These are phyloP conservation scores for Dalbergia oliveri DNA, from an alignment of 306 rosid genomes.

Conservation along the genomic window DNA sequence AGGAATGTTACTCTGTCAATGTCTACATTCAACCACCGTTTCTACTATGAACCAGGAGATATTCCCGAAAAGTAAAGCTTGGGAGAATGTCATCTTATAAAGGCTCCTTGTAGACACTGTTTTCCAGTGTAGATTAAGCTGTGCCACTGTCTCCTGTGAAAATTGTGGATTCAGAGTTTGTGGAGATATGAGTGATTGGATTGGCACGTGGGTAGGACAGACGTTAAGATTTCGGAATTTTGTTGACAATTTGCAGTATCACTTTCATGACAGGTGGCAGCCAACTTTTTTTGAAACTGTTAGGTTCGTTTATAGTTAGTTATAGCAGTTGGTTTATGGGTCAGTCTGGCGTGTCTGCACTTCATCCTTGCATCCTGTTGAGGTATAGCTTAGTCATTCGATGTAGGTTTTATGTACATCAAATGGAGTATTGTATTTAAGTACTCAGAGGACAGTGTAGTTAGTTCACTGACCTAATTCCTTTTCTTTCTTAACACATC, in stretches of 20 bases:
- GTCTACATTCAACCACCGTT: background rate
- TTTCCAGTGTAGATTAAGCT: background rate
- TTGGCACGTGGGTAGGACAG: background rate
- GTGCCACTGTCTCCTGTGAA: conserved; percentile 3
- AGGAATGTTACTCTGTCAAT: background rate
- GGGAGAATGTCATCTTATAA: background rate
- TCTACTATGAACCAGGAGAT: background rate
- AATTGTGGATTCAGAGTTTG: background rate
- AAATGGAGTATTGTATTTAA: too few species aligned
- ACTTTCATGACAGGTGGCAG: conserved; percentile 11
- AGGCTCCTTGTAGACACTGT: background rate
- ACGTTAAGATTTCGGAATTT: conserved; percentile 5
- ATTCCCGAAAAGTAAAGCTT: too few species aligned
- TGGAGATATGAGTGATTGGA: background rate
- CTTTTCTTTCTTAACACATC: background rate
- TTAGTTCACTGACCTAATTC: too few species aligned
- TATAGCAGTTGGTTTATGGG: background rate
- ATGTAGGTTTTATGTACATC: too few species aligned
- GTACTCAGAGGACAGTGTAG: too few species aligned
- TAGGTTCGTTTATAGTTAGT: background rate
- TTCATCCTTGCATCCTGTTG: background rate
- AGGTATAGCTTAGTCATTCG: too few species aligned
- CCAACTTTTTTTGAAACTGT: background rate
- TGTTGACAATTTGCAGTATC: background rate
- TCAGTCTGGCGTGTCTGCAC: background rate